Evolutionary conservation across 164 flowering plant genomes (phyloP), one percentile per base, ranked within the genome.

Genomic region (Umbellularia californica): DNA sequence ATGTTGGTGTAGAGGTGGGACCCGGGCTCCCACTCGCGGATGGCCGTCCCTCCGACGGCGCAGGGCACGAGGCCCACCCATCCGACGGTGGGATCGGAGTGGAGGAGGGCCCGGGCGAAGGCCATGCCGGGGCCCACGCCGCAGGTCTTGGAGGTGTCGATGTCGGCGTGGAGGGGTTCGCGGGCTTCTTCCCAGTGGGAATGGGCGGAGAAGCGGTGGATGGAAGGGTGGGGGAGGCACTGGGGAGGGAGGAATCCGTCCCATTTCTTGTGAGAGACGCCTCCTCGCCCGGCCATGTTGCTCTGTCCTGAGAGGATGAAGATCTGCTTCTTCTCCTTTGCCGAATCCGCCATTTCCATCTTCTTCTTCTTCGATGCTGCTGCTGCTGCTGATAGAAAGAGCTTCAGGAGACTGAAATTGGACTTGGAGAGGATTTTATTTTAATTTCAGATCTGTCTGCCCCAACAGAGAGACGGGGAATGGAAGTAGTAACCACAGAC

Each of bases 91-190:
- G 76, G 66, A 11, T 64, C 22, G 73, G n/a, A n/a, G 22, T 69
- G 19, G 77, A 79, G 30, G 1, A 89, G 60, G 2, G 83, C 79
- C 67, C 90, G 82, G 1, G 98, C 91, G 35, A 93, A 90, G 1
- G 92, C 23, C 92, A 93, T 83, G 0, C 91, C 96, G 1, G 98
- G 98, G 0, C 98, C 95, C n/a, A 93, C 71, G 74, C 96, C 98
- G 64, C 91, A 86, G 0, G 88, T 82, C 81, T 86, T 85, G 68
- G 50, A 67, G 20, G 69, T 64, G 63, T 93, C 98, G 58, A 91
- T 88, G 79, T 88, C 98, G 0, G 75, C 74, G 76, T 89, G 95
- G 64, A 93, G 90, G 1, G 95, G 96, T 73, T 91, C 97, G 0
- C 51, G 65, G 12, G 98, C 95, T 65, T 73, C 73, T 33, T 78